phyloP scores from a whole-genome alignment of 1,139 yeast species.

The Kurtzmaniella quercitrusa region DNA sequence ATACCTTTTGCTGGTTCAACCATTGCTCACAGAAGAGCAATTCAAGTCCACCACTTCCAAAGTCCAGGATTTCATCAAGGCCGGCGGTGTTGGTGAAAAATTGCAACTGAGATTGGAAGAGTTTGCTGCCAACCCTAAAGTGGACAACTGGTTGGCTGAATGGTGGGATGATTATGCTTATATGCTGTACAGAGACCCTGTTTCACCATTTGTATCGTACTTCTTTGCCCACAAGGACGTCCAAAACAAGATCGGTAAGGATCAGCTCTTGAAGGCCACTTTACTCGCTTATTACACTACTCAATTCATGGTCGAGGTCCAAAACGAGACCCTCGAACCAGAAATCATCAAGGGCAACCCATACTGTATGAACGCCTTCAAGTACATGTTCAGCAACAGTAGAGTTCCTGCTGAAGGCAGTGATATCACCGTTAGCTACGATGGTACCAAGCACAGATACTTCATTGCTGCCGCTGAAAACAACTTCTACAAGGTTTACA shows the following conservation, averaged over 20 bases:
- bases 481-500: slow-evolving; percentile 77
- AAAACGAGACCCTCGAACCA: slow-evolving; percentile 62
- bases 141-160: slow-evolving; percentile 84
- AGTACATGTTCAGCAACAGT: slow-evolving; percentile 85
- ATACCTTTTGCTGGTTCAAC: slow-evolving; percentile 70
- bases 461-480: slow-evolving; percentile 72
- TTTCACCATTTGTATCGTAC: slow-evolving; percentile 89
- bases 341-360: slow-evolving; percentile 81
- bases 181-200: slow-evolving; percentile 86
- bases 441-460: slow-evolving; percentile 58
- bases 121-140: slow-evolving; percentile 50
- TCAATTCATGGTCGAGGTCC: slow-evolving; percentile 52
- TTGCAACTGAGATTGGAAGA: slow-evolving; percentile 64
- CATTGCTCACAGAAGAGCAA: slow-evolving; percentile 54
- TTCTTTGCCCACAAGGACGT: slow-evolving; percentile 80
- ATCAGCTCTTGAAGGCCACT: slow-evolving; percentile 73
- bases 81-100: slow-evolving; percentile 61
- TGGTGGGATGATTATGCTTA: slow-evolving; percentile 97
- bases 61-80: slow-evolving; percentile 60
- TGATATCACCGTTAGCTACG: slow-evolving; percentile 52
- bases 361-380: slow-evolving; percentile 90
- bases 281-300: slow-evolving; percentile 54
- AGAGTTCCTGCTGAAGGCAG: slow-evolving; percentile 66
- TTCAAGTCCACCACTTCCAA: slow-evolving; percentile 52
- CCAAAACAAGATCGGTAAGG: slow-evolving; percentile 51